Percentiles rank a stretch among this genome's conserved stretches.
Conservation (phyloP, 768 basidiomycete species). For the Naganishia vishniacii region DNA sequence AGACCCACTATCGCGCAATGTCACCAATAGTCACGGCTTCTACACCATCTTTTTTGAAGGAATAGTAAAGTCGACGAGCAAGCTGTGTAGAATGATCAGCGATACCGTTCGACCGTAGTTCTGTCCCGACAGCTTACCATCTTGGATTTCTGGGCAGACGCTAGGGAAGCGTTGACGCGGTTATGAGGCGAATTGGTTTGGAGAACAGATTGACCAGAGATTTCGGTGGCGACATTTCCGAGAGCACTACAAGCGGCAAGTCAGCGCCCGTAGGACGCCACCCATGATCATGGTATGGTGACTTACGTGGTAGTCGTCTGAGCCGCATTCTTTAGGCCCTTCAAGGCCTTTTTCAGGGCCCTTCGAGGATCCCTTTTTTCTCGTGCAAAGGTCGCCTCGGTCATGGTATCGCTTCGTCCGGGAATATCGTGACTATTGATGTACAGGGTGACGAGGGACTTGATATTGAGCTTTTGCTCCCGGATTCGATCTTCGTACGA, state of each 20-base stretch:
- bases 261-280: background rate
- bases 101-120: slow-evolving; percentile 8
- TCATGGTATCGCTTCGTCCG: slow-evolving; percentile 63
- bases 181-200: slow-evolving; percentile 82
- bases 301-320: slow-evolving; percentile 69
- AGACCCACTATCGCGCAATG: slow-evolving; percentile 56
- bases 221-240: slow-evolving; percentile 61
- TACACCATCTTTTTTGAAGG: slow-evolving; percentile 62
- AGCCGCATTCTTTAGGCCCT: slow-evolving; percentile 66
- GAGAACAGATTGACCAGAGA: slow-evolving; percentile 60
- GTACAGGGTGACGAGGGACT: slow-evolving; percentile 68
- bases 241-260: slow-evolving; percentile 47
- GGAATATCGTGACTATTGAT: slow-evolving; percentile 68
- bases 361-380: slow-evolving; percentile 53
- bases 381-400: slow-evolving; percentile 49
- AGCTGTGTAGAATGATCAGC: slow-evolving; percentile 53
- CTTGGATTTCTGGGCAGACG: slow-evolving; percentile 69
- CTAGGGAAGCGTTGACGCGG: slow-evolving; percentile 70
- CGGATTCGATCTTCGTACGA: slow-evolving; percentile 80
- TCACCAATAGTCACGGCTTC: slow-evolving; percentile 63
- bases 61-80: slow-evolving; percentile 78
- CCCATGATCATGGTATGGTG: background rate
- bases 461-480: slow-evolving; percentile 74
- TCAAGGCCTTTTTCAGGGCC: slow-evolving; percentile 65
- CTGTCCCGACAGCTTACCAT: slow-evolving; percentile 21